A percentile compares a stretch with the other conserved stretches of the same genome.
Evolutionary conservation across 306 rosid species (phyloP).

Genomic region (barrel medic (Medicago truncatula)): MtrunA17r5.0-ANR NC_053044.1:2150001-2150500

Average conservation of each 20-base stretch:
- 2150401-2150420: conserved; percentile 44
- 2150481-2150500: conserved; percentile 23
- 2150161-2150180: conserved; percentile 6
- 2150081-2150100: neutral
- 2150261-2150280: conserved; percentile 43
- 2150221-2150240: too few species aligned
- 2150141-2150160: neutral
- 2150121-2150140: neutral
- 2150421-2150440: conserved; percentile 81
- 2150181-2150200: conserved; percentile 8
- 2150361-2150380: conserved; percentile 15
- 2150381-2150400: conserved; percentile 36
- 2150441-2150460: conserved; percentile 80
- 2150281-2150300: conserved; percentile 75
- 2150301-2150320: conserved; percentile 84
- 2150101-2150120: neutral
- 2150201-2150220: neutral
- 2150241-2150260: conserved; percentile 30
- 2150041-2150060: neutral
- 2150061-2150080: neutral
- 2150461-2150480: conserved; percentile 67
- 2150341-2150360: conserved; percentile 78
- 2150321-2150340: conserved; percentile 76
- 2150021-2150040: too few species aligned
- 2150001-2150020: too few species aligned